Evolutionary conservation across 306 rosid species (phyloP).

Genomic region (Hippophae rhamnoides): DNA sequence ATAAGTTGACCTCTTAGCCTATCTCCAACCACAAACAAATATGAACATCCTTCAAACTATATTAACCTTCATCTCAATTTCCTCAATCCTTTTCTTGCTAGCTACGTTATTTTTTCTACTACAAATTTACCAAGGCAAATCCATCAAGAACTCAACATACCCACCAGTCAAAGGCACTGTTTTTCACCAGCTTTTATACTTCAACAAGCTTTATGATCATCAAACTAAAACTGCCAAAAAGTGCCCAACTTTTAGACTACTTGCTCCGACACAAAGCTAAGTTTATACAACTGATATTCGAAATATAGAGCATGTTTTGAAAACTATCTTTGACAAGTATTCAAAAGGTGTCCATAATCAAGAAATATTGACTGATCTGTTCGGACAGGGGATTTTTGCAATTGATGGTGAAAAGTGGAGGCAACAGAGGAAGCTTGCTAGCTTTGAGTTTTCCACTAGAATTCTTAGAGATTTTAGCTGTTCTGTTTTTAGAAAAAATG

Average conservation of each 20-base stretch:
- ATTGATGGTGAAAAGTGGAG: conserved; percentile 70
- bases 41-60: conserved; percentile 32
- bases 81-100: conserved; percentile 18
- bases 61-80: conserved; percentile 24
- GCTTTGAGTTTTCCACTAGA: conserved; percentile 60
- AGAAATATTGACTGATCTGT: conserved; percentile 32
- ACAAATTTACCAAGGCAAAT: conserved; percentile 34
- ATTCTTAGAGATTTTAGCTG: conserved; percentile 62
- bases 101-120: conserved; percentile 24
- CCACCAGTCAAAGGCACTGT: conserved; percentile 59
- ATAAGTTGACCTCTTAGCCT: too few relatives aligned
- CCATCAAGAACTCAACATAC: conserved; percentile 35
- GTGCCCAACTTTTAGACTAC: conserved; percentile 34
- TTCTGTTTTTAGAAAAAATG: conserved; percentile 39
- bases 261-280: conserved; percentile 29
- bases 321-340: conserved; percentile 36
- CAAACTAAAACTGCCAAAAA: conserved; percentile 31
- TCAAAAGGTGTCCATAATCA: conserved; percentile 37
- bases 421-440: conserved; percentile 62
- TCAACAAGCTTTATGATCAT: conserved; percentile 36
- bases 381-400: conserved; percentile 56
- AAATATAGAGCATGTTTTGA: conserved; percentile 49
- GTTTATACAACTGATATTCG: conserved; percentile 36
- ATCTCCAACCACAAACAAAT: neutral
- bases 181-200: conserved; percentile 35